Conservation (phyloP, 2,329 filamentous ascomycete genomes). For the Sclerotinia sclerotiorum region DNA sequence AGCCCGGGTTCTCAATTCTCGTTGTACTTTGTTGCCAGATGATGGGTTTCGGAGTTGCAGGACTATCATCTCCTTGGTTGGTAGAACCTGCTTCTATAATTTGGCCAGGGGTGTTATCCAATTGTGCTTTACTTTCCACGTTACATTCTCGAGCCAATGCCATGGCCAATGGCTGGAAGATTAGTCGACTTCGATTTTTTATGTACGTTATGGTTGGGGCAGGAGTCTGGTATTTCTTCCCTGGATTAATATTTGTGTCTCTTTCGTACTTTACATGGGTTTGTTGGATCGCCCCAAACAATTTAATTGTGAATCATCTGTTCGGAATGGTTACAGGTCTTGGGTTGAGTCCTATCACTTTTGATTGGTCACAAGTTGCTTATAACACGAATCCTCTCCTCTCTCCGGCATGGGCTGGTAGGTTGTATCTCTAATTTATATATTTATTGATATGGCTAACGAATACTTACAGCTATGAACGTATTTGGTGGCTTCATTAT, state of each 20-base stretch:
- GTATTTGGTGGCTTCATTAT: slow-evolving; percentile 64
- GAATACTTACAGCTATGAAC: slow-evolving; percentile 58
- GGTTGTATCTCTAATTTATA: not conserved
- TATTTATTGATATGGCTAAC: not conserved
- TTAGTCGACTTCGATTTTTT: slow-evolving; percentile 43
- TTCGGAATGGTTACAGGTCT: slow-evolving; percentile 59
- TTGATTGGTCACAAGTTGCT: slow-evolving; percentile 71
- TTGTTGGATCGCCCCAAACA: slow-evolving; percentile 70
- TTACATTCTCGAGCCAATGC: slow-evolving; percentile 63
- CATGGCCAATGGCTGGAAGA: slow-evolving; percentile 57
- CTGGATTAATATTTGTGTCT: slow-evolving; percentile 63
- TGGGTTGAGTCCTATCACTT: slow-evolving; percentile 50
- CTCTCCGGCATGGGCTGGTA: slow-evolving; percentile 58
- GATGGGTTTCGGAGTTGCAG: slow-evolving; percentile 63
- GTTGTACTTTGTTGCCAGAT: slow-evolving; percentile 60
- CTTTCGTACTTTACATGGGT: slow-evolving; percentile 68
- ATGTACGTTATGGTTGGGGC: slow-evolving; percentile 45
- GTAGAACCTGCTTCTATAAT: slow-evolving; percentile 46
- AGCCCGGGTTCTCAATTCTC: slow-evolving; percentile 58
- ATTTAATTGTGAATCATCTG: slow-evolving; percentile 65
- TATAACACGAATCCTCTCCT: slow-evolving; percentile 45
- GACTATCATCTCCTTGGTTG: slow-evolving; percentile 57
- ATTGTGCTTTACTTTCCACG: slow-evolving; percentile 29
- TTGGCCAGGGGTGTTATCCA: slow-evolving; percentile 30
- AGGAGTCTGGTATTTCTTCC: slow-evolving; percentile 55